phyloP scores from a whole-genome alignment of 345 rosid genomes.

The Noccaea caerulescens region DNA sequence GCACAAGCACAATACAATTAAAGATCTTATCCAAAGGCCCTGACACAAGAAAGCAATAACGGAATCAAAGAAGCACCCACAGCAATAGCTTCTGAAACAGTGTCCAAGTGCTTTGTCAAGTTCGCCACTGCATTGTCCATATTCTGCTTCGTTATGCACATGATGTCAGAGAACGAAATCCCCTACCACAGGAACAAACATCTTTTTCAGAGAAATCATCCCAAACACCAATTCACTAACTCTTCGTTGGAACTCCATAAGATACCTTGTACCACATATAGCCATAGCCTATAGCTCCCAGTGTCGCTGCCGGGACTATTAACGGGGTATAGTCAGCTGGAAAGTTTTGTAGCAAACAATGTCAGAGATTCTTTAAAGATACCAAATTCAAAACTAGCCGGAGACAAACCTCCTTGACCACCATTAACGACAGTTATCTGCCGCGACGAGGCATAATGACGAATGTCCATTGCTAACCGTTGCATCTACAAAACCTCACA shows the following conservation, averaged over 20 bases:
- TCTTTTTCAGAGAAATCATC: constrained; percentile 19
- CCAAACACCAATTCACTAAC: not conserved
- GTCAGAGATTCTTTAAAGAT: not conserved
- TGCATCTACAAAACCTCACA: constrained; percentile 51
- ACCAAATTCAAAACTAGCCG: not conserved
- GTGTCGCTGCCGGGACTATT: constrained; percentile 73
- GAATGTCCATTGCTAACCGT: constrained; percentile 68
- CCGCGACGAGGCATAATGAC: constrained; percentile 63
- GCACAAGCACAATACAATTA: constrained; percentile 9
- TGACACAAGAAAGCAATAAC: constrained; percentile 28
- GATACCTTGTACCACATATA: constrained; percentile 99
- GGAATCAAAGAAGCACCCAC: constrained; percentile 51
- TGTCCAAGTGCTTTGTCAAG: constrained; percentile 81
- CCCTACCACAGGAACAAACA: constrained; percentile 56
- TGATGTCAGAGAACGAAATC: constrained; percentile 78
- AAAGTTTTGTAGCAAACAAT: not conserved
- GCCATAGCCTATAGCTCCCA: constrained; percentile 94
- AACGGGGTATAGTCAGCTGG: constrained; percentile 65
- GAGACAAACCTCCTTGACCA: constrained; percentile 53
- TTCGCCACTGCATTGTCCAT: constrained; percentile 82
- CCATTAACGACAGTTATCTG: constrained; percentile 85
- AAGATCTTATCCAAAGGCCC: not conserved
- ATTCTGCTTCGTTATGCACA: constrained; percentile 82
- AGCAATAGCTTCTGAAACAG: constrained; percentile 74
- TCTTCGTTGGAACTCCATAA: not conserved